These are phyloP conservation scores for Colletotrichum melonis DNA, from an alignment of 2,329 filamentous ascomycete genomes.

Conservation along the genomic window DNA sequence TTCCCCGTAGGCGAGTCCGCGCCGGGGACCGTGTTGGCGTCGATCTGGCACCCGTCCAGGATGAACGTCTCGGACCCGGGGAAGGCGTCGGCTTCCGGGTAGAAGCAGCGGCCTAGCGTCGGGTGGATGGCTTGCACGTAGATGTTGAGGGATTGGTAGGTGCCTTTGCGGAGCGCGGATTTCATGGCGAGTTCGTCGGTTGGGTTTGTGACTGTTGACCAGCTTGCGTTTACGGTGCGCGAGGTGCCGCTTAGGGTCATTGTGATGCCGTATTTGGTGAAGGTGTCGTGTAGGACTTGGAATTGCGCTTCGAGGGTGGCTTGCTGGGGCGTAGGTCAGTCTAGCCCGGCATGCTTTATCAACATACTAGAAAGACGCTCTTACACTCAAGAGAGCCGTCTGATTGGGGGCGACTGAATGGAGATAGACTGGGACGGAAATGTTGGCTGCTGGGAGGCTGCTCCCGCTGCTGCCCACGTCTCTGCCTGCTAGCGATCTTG, in stretches of 20 bases:
- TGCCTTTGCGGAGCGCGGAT: slow-evolving; percentile 50
- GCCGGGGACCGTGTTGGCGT: slow-evolving; percentile 34
- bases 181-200: slow-evolving; percentile 51
- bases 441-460: not conserved
- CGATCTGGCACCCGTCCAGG: slow-evolving; percentile 39
- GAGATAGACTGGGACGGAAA: not conserved
- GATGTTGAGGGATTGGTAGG: slow-evolving; percentile 52
- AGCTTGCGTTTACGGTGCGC: slow-evolving; percentile 45
- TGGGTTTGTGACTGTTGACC: slow-evolving; percentile 36
- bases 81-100: slow-evolving; percentile 41
- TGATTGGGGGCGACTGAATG: not conserved
- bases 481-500: not conserved
- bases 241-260: slow-evolving; percentile 44
- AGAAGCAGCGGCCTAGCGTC: slow-evolving; percentile 54
- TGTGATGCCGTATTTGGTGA: slow-evolving; percentile 41
- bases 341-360: too few species aligned
- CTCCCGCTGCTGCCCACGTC: not conserved
- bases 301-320: slow-evolving; percentile 40
- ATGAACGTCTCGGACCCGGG: slow-evolving; percentile 10
- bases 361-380: too few species aligned
- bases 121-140: slow-evolving; percentile 51
- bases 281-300: slow-evolving; percentile 41
- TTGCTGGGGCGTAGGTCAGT: slow-evolving; percentile 22
- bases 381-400: not conserved
- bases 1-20: slow-evolving; percentile 9